Evolutionary conservation across 1,139 yeast genomes (phyloP), one percentile per base, ranked within the genome.

Genomic region (Pichia sp.): DNA sequence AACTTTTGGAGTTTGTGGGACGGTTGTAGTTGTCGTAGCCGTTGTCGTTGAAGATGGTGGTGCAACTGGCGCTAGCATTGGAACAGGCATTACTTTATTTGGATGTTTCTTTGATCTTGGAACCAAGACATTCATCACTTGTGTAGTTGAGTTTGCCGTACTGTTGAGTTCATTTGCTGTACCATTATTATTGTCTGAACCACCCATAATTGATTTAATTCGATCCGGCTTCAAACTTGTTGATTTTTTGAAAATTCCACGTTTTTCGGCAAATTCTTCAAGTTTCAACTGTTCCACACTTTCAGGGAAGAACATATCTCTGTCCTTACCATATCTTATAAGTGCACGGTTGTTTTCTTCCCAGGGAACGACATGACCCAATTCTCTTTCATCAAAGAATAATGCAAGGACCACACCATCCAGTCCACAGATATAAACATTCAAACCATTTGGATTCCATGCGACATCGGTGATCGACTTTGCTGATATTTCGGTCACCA

Each of bases 291-390:
- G 97, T 46, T 81, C 85, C 0, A 85, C 77, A 62, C 95, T 84
- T 59, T 93, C 98, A 0, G 97, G 96, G 58, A 89, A 85, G 18
- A 83, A 83, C 67, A 85, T 74, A 53, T 90, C 96, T 51, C 91
- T 75, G 54, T 88, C 96, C 3, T 88, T 91, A 51, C 99, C 99
- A 62, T 86, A 93, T 54, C 90, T 76, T 54, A 84, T 82, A 50
- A 93, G 73, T 52, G 85, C 88, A 42, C 77, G 73, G 51, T 79
- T 83, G 51, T 85, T 82, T 48, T 79, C 85, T 37, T 79, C 88
- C 21, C 73, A 54, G 12, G 93, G 80, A 2, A 87, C 79, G 3
- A 82, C 80, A 34, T 67, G 70, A 3, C 99, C 99, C 32, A 93
- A 69, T 60, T 93, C 99, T 34, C 76, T 72, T 2, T 68, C 66